Evolutionary conservation across 1,139 yeast species (phyloP).

Genomic region (Candida glucosophila): DNA sequence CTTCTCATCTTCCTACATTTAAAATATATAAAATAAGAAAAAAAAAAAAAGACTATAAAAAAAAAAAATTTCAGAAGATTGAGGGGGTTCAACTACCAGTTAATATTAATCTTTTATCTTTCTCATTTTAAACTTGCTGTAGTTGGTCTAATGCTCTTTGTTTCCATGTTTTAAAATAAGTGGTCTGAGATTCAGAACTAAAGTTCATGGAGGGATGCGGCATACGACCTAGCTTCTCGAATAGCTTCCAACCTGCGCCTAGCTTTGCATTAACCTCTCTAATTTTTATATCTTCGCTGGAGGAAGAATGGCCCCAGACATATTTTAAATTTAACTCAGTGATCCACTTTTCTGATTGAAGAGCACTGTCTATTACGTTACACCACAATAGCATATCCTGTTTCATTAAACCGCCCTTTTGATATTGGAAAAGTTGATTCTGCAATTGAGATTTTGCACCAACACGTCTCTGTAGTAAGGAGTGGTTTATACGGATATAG

Average conservation of each 20-base stretch:
- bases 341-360: conserved; percentile 50
- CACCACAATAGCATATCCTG: conserved; percentile 44
- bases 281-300: conserved; percentile 12
- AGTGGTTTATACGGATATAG: conserved; percentile 45
- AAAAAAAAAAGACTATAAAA: no score
- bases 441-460: conserved; percentile 42
- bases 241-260: conserved; percentile 25
- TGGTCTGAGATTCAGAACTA: conserved; percentile 18
- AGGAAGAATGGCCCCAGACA: conserved; percentile 18
- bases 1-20: no score
- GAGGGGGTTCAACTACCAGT: no score
- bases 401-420: conserved; percentile 43
- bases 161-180: conserved; percentile 29
- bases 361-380: conserved; percentile 41
- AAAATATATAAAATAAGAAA: no score
- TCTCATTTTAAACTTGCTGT: no score
- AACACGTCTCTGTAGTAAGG: conserved; percentile 32
- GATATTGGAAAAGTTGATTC: conserved; percentile 42
- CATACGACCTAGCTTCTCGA: conserved; percentile 29
- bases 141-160: no score
- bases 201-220: conserved; percentile 22
- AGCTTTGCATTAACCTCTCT: conserved; percentile 21
- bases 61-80: no score
- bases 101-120: no score
- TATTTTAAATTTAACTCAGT: conserved; percentile 32